Percentiles rank a stretch among this genome's conserved stretches.
These are phyloP conservation scores for Avena insularis DNA, from an alignment of 176 grass and related monocot genomes.

Conservation along the genomic window DNA sequence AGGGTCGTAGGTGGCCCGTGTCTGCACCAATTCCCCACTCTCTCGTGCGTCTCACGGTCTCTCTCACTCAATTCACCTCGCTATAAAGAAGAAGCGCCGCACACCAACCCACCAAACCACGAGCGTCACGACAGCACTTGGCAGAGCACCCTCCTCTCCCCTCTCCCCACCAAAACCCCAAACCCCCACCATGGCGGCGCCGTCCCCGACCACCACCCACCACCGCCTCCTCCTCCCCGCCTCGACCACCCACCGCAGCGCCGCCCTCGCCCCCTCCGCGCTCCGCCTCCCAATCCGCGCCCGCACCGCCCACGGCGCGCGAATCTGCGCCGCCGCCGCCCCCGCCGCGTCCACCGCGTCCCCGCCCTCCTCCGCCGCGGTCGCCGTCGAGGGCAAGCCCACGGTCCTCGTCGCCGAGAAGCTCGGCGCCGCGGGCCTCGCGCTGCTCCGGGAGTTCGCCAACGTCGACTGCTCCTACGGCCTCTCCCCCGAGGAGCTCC, in stretches of 20 bases:
- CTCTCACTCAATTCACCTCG: too few relatives aligned
- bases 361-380: background rate
- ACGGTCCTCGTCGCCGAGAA: conserved; percentile 86
- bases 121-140: background rate
- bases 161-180: background rate
- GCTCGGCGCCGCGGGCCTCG: conserved; percentile 74
- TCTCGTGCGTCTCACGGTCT: background rate
- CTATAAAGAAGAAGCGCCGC: conserved; percentile 41
- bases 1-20: background rate
- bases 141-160: background rate
- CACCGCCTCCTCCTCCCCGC: conserved; percentile 24
- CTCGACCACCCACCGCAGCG: conserved; percentile 17
- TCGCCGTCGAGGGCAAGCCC: conserved; percentile 51
- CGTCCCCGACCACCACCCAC: conserved; percentile 40
- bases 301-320: conserved; percentile 22
- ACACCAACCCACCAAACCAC: background rate
- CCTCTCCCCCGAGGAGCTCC: conserved; percentile 79
- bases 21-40: background rate
- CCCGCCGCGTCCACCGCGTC: conserved; percentile 33
- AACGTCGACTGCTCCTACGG: conserved; percentile 93
- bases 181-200: conserved; percentile 63
- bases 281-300: conserved; percentile 44
- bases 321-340: conserved; percentile 19
- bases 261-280: background rate
- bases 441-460: conserved; percentile 69